A percentile compares a stretch with the other conserved stretches of the same genome.
phyloP scores from a whole-genome alignment of 768 basidiomycete genomes.

The Suillus cothurnatus region DNA sequence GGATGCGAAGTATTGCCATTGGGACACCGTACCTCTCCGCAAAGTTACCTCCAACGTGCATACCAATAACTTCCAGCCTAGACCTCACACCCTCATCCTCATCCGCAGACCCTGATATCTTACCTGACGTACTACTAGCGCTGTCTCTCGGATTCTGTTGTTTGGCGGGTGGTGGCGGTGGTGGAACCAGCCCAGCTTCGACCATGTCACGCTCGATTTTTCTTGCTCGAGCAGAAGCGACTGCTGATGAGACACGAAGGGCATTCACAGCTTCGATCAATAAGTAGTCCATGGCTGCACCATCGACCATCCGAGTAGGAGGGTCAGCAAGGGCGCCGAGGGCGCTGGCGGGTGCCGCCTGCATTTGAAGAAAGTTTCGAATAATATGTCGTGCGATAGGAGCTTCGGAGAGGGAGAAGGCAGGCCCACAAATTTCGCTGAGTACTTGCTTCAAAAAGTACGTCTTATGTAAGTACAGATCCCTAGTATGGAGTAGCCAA shows the following conservation, averaged over 20 bases:
- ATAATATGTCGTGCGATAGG: neutral
- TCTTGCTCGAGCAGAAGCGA: slow-evolving; percentile 67
- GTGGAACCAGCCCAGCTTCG: slow-evolving; percentile 71
- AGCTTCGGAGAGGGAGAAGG: neutral
- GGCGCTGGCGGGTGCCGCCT: slow-evolving; percentile 23
- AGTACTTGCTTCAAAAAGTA: too few species aligned
- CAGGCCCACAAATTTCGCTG: neutral
- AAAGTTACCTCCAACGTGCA: slow-evolving; percentile 85
- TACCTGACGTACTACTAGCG: slow-evolving; percentile 29
- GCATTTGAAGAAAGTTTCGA: slow-evolving; percentile 29
- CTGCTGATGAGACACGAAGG: slow-evolving; percentile 70
- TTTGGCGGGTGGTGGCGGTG: slow-evolving; percentile 46
- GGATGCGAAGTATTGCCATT: neutral
- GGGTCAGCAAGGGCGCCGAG: slow-evolving; percentile 68
- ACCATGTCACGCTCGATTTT: slow-evolving; percentile 78
- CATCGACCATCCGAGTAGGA: slow-evolving; percentile 61
- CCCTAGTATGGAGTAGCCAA: too few species aligned
- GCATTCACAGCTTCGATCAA: slow-evolving; percentile 79
- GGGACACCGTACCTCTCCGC: slow-evolving; percentile 68
- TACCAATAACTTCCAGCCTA: slow-evolving; percentile 80
- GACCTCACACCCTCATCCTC: slow-evolving; percentile 71
- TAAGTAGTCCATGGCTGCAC: slow-evolving; percentile 80
- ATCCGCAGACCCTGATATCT: slow-evolving; percentile 36
- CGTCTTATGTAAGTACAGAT: too few species aligned
- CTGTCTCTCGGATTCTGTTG: slow-evolving; percentile 36